Evolutionary conservation across 2,329 filamentous ascomycete species (phyloP).

Genomic region (Zymoseptoria brevis): DNA sequence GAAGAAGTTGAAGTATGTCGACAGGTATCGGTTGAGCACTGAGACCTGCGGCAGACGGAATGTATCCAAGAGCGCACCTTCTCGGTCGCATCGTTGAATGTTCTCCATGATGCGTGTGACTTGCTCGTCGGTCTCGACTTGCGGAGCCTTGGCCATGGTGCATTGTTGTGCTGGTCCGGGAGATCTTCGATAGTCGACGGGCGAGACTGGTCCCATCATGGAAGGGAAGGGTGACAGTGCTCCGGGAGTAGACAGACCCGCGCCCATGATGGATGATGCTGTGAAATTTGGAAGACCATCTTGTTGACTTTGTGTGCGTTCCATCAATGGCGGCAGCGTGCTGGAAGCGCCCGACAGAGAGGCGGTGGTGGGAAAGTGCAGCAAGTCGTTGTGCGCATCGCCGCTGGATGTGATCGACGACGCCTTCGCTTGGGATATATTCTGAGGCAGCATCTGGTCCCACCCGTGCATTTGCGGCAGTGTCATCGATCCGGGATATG

Average conservation of each 20-base stretch:
- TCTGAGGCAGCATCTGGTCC: conserved; percentile 75
- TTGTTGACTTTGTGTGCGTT: conserved; percentile 39
- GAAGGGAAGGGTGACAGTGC: conserved; percentile 65
- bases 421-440: conserved; percentile 62
- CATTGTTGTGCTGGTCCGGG: conserved; percentile 59
- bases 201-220: conserved; percentile 60
- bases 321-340: conserved; percentile 60
- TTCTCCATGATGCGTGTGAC: conserved; percentile 78
- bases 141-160: conserved; percentile 63
- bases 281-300: conserved; percentile 47
- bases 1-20: conserved; percentile 94
- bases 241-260: conserved; percentile 58
- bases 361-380: conserved; percentile 37
- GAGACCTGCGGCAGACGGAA: conserved; percentile 78
- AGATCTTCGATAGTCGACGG: conserved; percentile 61
- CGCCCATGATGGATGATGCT: conserved; percentile 59
- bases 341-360: conserved; percentile 18
- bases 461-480: conserved; percentile 75
- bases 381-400: conserved; percentile 39
- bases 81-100: conserved; percentile 70
- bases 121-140: conserved; percentile 77
- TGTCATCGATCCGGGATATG: conserved; percentile 61
- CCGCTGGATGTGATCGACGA: conserved; percentile 58
- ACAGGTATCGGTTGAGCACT: conserved; percentile 82
- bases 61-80: conserved; percentile 75